Base-by-base conservation (phyloP, 2,329 filamentous ascomycete species). In the Ceratocystis destructans region DNA sequence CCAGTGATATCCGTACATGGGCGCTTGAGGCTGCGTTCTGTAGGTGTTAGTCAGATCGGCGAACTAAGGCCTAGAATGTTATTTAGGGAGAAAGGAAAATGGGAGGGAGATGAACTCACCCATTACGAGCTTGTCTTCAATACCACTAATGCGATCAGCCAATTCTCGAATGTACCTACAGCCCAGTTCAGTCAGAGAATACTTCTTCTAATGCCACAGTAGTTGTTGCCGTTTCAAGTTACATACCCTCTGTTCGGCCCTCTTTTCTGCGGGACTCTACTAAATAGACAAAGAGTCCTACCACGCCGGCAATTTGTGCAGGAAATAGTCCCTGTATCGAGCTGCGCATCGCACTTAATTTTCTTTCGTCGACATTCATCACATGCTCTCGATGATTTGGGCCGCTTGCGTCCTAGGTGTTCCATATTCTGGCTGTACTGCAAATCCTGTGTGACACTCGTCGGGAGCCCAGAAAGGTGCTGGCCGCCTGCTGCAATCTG, bases 281-380 rank as follows among this genome's bases (percentile, higher is more conserved):
- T 95, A 73, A 96, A 96, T 22, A 91, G 82, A 75, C 91, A 96
- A 25, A 80, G 79, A n/a, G 86, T 83, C n/a, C 83, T 83, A 6
- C 89, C 86, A 64, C 90, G 84, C 65, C 86, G 85, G 74, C 91
- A 96, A 72, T 90, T 93, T 2, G 88, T 88, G 72, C 91, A 96
- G 5, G 87, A 86, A 67, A 86, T 83, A 20, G 88, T 83, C 17
- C 85, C 86, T 5, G 82, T 82, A 73, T 95, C 89, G 7, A 87
- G 86, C 68, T 84, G 83, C 3, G 90, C 88, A 76, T 96, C 90
- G 72, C 91, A 96, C 72, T 90, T 89, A 68, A 95, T 90, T 78
- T 93, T 95, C 76, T 95, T 95, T 66, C 90, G 83, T 55, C 91
- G 82, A 73, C 90, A 96, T 73, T 95, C 90, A 73, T 96, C 90